These are phyloP conservation scores for Peltaster fructicola DNA, from an alignment of 2,329 filamentous ascomycete genomes.

Conservation along the genomic window DNA sequence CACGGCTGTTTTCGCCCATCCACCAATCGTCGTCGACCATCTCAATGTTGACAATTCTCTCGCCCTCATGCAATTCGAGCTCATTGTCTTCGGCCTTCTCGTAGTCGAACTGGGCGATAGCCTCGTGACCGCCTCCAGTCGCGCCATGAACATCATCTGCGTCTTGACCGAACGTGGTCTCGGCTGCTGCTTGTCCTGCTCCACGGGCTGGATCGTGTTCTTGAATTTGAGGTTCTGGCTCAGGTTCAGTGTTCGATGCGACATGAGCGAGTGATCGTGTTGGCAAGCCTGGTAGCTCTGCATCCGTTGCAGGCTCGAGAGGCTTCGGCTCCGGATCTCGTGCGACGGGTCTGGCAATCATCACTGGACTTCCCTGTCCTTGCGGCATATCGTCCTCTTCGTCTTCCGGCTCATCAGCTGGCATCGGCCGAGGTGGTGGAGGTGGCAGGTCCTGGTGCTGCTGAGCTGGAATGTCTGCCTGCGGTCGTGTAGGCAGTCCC, in stretches of 20 bases:
- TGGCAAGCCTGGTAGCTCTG: slow-evolving; percentile 31
- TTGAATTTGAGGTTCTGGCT: slow-evolving; percentile 44
- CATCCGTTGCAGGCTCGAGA: slow-evolving; percentile 35
- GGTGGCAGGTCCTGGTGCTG: slow-evolving; percentile 31
- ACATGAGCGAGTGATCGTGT: slow-evolving; percentile 43
- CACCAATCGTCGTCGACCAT: slow-evolving; percentile 99
- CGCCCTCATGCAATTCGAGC: slow-evolving; percentile 74
- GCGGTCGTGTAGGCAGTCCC: slow-evolving; percentile 47
- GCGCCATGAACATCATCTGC: too few relatives aligned
- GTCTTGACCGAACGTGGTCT: slow-evolving; percentile 27
- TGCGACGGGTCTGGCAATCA: slow-evolving; percentile 68
- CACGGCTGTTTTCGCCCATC: slow-evolving; percentile 76
- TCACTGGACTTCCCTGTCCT: slow-evolving; percentile 54
- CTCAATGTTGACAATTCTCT: slow-evolving; percentile 78
- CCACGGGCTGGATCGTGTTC: slow-evolving; percentile 39
- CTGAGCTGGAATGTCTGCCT: slow-evolving; percentile 36
- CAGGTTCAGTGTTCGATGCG: slow-evolving; percentile 45
- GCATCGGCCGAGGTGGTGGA: slow-evolving; percentile 23
- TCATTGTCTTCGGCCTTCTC: slow-evolving; percentile 97
- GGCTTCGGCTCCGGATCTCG: slow-evolving; percentile 35
- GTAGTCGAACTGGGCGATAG: slow-evolving; percentile 82
- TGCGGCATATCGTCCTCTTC: slow-evolving; percentile 23
- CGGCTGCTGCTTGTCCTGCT: slow-evolving; percentile 28
- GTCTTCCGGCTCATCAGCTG: slow-evolving; percentile 11
- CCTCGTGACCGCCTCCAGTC: slow-evolving; percentile 43